Percentiles rank a stretch among this genome's conserved stretches.
These are phyloP conservation scores for Zasmidium cellare DNA, from an alignment of 2,329 filamentous ascomycete species.

Conservation along the genomic window DNA sequence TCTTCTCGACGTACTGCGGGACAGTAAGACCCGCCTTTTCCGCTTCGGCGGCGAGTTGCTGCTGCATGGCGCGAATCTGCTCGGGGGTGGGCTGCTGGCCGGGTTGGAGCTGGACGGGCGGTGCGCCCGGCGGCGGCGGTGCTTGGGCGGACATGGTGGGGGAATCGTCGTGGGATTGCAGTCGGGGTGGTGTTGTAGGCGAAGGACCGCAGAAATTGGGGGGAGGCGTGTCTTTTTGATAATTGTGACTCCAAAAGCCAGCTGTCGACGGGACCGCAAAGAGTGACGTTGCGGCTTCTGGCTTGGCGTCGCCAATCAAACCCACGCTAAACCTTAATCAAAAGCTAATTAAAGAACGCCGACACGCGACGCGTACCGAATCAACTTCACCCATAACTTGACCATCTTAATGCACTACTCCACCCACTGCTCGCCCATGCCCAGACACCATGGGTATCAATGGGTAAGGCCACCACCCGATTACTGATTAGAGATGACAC, in stretches of 20 bases:
- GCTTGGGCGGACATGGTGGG: slow-evolving; percentile 1
- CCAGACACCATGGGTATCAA: neutral
- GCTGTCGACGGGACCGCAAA: neutral
- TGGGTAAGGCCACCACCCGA: neutral
- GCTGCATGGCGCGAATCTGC: slow-evolving; percentile 82
- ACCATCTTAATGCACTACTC: too few species aligned
- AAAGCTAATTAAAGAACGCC: neutral
- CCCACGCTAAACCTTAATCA: neutral
- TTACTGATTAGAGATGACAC: too few species aligned
- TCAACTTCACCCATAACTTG: too few species aligned
- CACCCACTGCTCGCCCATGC: too few species aligned
- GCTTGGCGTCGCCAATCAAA: neutral
- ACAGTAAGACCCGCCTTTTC: slow-evolving; percentile 81
- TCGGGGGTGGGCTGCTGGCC: slow-evolving; percentile 69
- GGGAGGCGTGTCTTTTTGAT: neutral
- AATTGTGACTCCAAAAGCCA: neutral
- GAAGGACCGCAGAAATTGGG: neutral
- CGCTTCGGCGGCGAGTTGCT: slow-evolving; percentile 78
- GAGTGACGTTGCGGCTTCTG: neutral
- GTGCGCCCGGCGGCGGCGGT: slow-evolving; percentile 7
- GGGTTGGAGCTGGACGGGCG: slow-evolving; percentile 27
- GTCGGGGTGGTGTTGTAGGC: neutral
- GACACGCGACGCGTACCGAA: neutral
- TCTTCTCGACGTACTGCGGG: slow-evolving; percentile 71
- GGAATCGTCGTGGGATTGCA: neutral